phyloP scores from a whole-genome alignment of 2,329 filamentous ascomycete species.

The Colletotrichum coccodes region DNA sequence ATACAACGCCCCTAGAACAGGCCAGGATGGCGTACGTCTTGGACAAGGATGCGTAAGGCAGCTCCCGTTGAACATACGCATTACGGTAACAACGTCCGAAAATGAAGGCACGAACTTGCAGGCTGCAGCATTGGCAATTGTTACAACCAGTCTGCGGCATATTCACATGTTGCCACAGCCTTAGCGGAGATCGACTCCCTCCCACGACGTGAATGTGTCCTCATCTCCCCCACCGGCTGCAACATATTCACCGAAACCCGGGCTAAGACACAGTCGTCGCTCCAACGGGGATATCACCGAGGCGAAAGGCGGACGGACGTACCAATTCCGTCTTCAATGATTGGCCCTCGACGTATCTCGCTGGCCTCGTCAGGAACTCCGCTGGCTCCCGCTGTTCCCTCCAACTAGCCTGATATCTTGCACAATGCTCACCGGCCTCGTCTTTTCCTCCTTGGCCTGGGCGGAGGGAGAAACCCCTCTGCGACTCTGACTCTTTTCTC shows the following conservation, averaged over 20 bases:
- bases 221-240: conserved; percentile 11
- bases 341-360: conserved; percentile 8
- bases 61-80: neutral
- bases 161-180: conserved; percentile 8
- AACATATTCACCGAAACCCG: conserved; percentile 23
- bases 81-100: neutral
- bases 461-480: neutral
- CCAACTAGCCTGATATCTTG: neutral
- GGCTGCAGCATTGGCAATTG: neutral
- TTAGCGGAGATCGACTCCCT: conserved; percentile 5
- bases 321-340: neutral
- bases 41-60: neutral
- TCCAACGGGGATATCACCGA: neutral
- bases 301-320: neutral
- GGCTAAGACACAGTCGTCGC: conserved; percentile 21
- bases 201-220: conserved; percentile 3
- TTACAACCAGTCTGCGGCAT: neutral
- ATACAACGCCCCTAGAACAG: neutral
- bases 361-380: neutral
- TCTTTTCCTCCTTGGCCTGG: neutral
- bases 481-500: neutral
- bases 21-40: conserved; percentile 4
- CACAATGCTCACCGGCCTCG: conserved; percentile 1
- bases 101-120: neutral
- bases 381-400: neutral